Percentiles rank a stretch among this genome's conserved stretches.
Evolutionary conservation across 352 stramenopile species (phyloP).

Genomic region (Pythium aphanidermatum): DNA sequence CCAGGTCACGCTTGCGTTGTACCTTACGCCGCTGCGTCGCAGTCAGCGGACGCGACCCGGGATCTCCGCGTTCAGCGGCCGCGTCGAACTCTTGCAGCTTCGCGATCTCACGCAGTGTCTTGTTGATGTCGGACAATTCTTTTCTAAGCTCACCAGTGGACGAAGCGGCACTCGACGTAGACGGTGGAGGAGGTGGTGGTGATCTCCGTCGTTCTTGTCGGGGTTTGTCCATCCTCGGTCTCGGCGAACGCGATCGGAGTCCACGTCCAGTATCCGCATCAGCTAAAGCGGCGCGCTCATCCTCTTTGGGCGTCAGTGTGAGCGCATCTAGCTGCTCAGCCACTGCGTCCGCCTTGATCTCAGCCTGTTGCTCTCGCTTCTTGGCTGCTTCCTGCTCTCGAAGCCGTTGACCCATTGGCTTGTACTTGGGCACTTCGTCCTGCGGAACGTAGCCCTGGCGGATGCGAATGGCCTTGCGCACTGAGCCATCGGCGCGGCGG

Average conservation of each 20-base stretch:
- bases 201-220: neutral
- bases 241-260: no score
- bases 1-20: conserved; percentile 8
- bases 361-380: conserved; percentile 7
- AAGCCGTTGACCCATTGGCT: conserved; percentile 57
- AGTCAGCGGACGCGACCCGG: conserved; percentile 12
- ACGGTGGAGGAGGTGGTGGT: neutral
- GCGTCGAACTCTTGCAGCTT: conserved; percentile 23
- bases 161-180: neutral
- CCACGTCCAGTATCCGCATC: no score
- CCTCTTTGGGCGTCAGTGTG: conserved; percentile 22
- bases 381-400: neutral
- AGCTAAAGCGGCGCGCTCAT: neutral
- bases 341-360: conserved; percentile 5
- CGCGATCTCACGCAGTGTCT: conserved; percentile 29
- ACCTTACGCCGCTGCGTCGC: conserved; percentile 15
- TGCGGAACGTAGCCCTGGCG: conserved; percentile 75
- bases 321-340: conserved; percentile 24
- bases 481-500: conserved; percentile 58
- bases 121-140: conserved; percentile 51
- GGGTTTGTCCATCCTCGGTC: no score
- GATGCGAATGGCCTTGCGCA: conserved; percentile 76
- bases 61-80: conserved; percentile 3
- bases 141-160: conserved; percentile 27
- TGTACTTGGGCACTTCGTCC: conserved; percentile 80